These are phyloP conservation scores for Rhynchosporium graminicola DNA, from an alignment of 2,329 filamentous ascomycete species.

Conservation along the genomic window DNA sequence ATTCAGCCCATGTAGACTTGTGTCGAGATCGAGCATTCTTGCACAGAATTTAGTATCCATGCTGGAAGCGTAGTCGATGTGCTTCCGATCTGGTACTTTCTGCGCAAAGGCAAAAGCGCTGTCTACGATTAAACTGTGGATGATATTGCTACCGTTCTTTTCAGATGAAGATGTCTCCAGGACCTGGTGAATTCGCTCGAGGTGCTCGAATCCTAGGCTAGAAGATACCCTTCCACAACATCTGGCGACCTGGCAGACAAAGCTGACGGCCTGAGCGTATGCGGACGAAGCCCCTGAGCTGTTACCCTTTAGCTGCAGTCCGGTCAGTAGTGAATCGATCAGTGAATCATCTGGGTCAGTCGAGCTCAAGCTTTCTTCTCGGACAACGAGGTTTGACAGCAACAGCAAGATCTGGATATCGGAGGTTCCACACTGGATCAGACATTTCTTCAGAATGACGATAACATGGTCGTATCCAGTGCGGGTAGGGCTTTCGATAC, in stretches of 20 bases:
- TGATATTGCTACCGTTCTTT: conserved; percentile 17
- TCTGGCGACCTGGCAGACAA: conserved; percentile 50
- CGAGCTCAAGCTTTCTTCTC: not conserved
- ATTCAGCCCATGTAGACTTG: not conserved
- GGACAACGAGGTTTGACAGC: conserved; percentile 26
- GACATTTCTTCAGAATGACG: conserved; percentile 25
- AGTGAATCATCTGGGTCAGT: not conserved
- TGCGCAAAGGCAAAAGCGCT: conserved; percentile 41
- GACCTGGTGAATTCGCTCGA: conserved; percentile 36
- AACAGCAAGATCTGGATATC: conserved; percentile 24
- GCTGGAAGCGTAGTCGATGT: conserved; percentile 38
- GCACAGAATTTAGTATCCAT: conserved; percentile 31
- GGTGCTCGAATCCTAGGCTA: conserved; percentile 42
- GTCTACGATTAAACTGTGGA: conserved; percentile 38
- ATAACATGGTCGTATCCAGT: conserved; percentile 15
- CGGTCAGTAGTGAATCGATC: conserved; percentile 18
- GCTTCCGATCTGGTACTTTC: conserved; percentile 33
- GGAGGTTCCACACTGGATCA: conserved; percentile 13
- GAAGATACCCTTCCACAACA: conserved; percentile 47
- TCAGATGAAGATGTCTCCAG: conserved; percentile 36
- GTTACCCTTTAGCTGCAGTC: conserved; percentile 16
- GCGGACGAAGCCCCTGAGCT: not conserved
- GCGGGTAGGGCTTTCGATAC: not conserved
- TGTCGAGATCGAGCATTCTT: conserved; percentile 18
- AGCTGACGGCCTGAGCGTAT: conserved; percentile 33